A percentile compares a stretch with the other conserved stretches of the same genome.
phyloP scores from a whole-genome alignment of 352 stramenopile genomes.

The Phytophthora pseudosyringae region DNA sequence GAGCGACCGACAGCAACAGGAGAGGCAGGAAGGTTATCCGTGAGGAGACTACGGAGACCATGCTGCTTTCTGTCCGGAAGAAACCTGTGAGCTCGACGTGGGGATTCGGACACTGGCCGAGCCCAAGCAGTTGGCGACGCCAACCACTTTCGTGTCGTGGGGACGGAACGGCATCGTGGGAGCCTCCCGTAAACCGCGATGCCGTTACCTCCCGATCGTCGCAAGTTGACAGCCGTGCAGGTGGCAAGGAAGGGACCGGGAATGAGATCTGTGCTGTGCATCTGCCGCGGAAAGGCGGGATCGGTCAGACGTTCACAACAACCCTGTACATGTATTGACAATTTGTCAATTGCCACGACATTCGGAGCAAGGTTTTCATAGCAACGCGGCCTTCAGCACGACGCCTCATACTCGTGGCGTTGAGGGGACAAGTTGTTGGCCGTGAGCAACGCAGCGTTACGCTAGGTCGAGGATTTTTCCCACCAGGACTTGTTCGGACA shows the following conservation, averaged over 20 bases:
- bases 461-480: conserved; percentile 2
- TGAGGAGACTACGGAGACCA: conserved; percentile 28
- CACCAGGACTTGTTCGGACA: not conserved
- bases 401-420: conserved; percentile 7
- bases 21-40: conserved; percentile 11
- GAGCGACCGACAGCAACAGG: conserved; percentile 19
- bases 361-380: conserved; percentile 8
- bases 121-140: conserved; percentile 1
- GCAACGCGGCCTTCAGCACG: conserved; percentile 12
- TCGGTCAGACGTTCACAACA: conserved; percentile 9
- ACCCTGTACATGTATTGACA: not conserved
- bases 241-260: conserved; percentile 24
- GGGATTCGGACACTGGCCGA: conserved; percentile 25
- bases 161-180: conserved; percentile 21
- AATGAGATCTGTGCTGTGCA: conserved; percentile 24
- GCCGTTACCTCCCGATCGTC: too few species aligned
- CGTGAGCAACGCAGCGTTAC: not conserved
- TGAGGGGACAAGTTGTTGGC: conserved; percentile 8
- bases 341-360: conserved; percentile 25
- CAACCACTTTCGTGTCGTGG: conserved; percentile 21
- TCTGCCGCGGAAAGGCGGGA: conserved; percentile 12
- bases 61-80: not conserved
- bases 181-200: too few species aligned
- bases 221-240: conserved; percentile 5
- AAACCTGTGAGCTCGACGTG: conserved; percentile 7